Evolutionary conservation across 257 asterid genomes (phyloP).

Genomic region (Solanum appendiculatum): DNA sequence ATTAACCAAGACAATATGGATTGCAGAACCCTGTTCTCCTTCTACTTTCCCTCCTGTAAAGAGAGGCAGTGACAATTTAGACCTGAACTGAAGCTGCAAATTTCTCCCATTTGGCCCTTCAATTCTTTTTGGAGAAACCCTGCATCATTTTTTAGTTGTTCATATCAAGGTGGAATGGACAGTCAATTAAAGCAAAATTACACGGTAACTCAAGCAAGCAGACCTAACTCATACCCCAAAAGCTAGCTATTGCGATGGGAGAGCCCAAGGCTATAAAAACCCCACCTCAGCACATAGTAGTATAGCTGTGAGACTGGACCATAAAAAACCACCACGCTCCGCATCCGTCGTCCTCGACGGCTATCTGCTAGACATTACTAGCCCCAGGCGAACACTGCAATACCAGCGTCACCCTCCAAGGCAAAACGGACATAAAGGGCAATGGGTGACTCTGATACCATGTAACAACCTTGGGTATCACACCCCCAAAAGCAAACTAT

Average conservation of each 20-base stretch:
- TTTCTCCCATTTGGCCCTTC: constrained; percentile 16
- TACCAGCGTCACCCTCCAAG: no score
- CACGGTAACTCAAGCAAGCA: not conserved
- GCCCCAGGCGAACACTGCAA: no score
- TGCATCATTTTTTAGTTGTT: not conserved
- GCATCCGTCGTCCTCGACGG: no score
- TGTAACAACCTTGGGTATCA: no score
- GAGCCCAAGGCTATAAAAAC: no score
- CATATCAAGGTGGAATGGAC: not conserved
- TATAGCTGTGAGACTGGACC: no score
- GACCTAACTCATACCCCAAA: not conserved
- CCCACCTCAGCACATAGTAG: no score
- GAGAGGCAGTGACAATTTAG: constrained; percentile 19
- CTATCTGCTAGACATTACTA: no score
- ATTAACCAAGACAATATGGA: constrained; percentile 22
- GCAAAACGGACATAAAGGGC: no score
- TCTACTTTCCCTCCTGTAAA: constrained; percentile 26
- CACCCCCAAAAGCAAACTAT: not conserved
- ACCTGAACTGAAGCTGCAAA: constrained; percentile 20
- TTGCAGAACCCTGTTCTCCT: constrained; percentile 12
- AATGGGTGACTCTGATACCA: no score
- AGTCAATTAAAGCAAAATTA: not conserved
- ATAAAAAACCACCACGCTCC: no score
- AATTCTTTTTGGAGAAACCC: constrained; percentile 15
- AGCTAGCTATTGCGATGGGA: no score